phyloP scores from a whole-genome alignment of 2,329 filamentous ascomycete species.

The Alternaria gaisen region DNA sequence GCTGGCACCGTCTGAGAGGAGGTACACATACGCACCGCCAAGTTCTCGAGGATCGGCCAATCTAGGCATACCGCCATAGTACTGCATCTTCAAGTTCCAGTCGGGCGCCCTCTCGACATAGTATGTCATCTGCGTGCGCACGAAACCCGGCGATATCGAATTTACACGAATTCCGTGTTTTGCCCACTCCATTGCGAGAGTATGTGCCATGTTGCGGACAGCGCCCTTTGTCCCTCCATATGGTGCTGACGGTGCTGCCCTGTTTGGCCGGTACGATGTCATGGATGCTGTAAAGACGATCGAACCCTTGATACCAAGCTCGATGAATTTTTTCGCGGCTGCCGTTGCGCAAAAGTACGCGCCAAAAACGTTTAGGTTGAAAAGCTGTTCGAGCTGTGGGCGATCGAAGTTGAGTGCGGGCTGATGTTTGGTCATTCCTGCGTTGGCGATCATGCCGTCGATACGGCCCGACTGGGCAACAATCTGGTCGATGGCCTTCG shows the following conservation, averaged over 20 bases:
- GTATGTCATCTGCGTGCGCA: conserved; percentile 73
- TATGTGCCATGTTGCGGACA: conserved; percentile 55
- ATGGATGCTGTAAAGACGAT: conserved; percentile 61
- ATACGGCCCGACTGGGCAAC: conserved; percentile 57
- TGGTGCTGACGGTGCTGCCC: conserved; percentile 61
- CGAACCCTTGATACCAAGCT: conserved; percentile 58
- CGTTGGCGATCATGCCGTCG: conserved; percentile 63
- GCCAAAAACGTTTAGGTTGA: conserved; percentile 60
- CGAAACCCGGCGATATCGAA: conserved; percentile 85
- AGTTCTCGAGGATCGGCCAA: conserved; percentile 62
- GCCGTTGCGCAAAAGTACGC: conserved; percentile 58
- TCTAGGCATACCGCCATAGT: conserved; percentile 63
- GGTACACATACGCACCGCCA: conserved; percentile 60
- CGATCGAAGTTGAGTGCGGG: conserved; percentile 61
- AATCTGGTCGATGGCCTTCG: conserved; percentile 57
- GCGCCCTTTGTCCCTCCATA: conserved; percentile 56
- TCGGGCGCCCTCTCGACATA: conserved; percentile 60
- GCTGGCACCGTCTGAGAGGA: conserved; percentile 57
- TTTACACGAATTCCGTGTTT: conserved; percentile 83
- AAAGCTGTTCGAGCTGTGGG: conserved; percentile 59
- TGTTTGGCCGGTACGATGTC: conserved; percentile 61
- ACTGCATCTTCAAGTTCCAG: conserved; percentile 63
- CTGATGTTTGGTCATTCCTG: conserved; percentile 63
- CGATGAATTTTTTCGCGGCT: conserved; percentile 57
- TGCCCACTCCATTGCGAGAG: conserved; percentile 84